Percentiles rank a stretch among this genome's conserved stretches.
phyloP scores from a whole-genome alignment of 2,329 filamentous ascomycete genomes.

The Zymoseptoria brevis region DNA sequence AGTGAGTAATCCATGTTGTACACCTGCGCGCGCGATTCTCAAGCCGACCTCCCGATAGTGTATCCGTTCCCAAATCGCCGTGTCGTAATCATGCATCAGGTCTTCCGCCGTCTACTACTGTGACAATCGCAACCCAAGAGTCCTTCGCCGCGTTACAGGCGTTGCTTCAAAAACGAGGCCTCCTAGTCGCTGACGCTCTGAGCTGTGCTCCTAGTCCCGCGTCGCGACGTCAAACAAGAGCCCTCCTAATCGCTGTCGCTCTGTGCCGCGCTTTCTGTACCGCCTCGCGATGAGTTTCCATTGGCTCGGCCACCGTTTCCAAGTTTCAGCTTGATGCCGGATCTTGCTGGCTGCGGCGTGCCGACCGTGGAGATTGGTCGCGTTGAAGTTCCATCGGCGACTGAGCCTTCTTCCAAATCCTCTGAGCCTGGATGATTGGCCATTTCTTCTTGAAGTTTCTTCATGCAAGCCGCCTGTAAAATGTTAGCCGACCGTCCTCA shows the following conservation, averaged over 20 bases:
- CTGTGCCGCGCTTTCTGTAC: conserved; percentile 37
- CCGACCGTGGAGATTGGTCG: conserved; percentile 47
- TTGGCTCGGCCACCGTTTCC: conserved; percentile 41
- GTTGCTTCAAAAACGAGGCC: neutral
- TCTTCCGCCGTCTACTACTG: neutral
- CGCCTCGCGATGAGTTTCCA: conserved; percentile 29
- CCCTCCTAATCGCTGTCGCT: conserved; percentile 48
- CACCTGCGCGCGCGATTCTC: neutral
- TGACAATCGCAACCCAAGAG: neutral
- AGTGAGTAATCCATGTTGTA: neutral
- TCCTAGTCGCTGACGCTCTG: neutral
- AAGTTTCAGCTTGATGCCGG: conserved; percentile 62
- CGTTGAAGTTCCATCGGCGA: conserved; percentile 42
- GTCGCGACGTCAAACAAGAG: conserved; percentile 19
- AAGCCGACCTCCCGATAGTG: neutral
- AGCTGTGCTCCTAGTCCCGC: conserved; percentile 6
- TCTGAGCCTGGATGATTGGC: conserved; percentile 49
- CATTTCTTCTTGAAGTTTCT: conserved; percentile 48
- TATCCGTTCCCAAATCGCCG: neutral
- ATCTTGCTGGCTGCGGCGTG: conserved; percentile 49
- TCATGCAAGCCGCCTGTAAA: conserved; percentile 34
- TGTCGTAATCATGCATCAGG: neutral
- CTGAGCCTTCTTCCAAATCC: conserved; percentile 45
- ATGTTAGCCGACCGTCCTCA: conserved; percentile 6
- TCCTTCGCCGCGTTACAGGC: too few relatives aligned